Base-by-base conservation (phyloP, 164 flowering plant species). In the Houttuynia cordata region DNA sequence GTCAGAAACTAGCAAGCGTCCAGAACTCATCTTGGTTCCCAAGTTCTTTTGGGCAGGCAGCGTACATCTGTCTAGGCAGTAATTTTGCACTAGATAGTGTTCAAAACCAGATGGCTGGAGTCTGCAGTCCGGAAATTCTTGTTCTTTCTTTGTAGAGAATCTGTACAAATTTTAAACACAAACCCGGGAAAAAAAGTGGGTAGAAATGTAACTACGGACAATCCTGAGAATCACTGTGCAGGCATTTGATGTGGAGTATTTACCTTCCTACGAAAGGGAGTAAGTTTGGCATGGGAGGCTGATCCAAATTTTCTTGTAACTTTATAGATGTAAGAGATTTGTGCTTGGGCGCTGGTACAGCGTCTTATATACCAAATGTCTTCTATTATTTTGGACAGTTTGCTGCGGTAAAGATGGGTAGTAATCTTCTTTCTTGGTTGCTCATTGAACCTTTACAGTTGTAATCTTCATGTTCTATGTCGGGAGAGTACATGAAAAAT, bases 131-230 rank as follows among this genome's bases (percentile, higher is more conserved):
- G 49, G 49, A 10, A 45, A 45, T 3, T 45, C 17, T 45, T 45
- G 49, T 45, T 45, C 17, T 45, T 45, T 17, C 49, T 45, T 45
- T 45, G 13, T 45, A 45, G 49, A 45, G 49, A 45, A 45, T 45
- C 49, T 45, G 49, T 45, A 45, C 49, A 45, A 45, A 45, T 45
- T 45, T 45, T 45, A 45, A 45, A 45, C 49, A 45, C 49, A 71
- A 73, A 51, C 77, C 77, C 8, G 62, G 72, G 53, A 45, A 63
- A 55, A 66, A 74, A 61, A 73, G 70, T 67, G 49, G 49, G 14
- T 45, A 45, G 49, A 45, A 45, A 8, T 45, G 49, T 45, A 45
- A 45, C 49, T 17, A 45, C 17, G 4, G 17, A 45, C 49, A 45
- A 45, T 17, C 49, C 8, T 45, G 49, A 45, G 17, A 8, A 12